phyloP scores from a whole-genome alignment of 1,284 basidiomycete genomes.

The Butyriboletus pseudospeciosus region DNA sequence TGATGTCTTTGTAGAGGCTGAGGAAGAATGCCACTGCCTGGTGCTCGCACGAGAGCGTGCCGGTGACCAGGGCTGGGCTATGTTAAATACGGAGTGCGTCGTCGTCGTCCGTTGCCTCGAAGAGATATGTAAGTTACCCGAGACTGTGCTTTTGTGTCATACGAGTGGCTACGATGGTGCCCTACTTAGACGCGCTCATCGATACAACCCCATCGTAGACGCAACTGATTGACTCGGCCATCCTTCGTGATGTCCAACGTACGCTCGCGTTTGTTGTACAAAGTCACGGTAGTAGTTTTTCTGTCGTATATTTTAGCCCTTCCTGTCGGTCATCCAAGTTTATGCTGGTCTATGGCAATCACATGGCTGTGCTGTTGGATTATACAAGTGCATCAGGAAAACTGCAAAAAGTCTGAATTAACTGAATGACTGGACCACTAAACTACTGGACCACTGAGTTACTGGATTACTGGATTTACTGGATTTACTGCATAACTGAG shows the following conservation, averaged over 20 bases:
- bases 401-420: no score
- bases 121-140: neutral
- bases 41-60: slow-evolving; percentile 5
- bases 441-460: no score
- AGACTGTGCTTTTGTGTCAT: slow-evolving; percentile 14
- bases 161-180: neutral
- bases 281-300: no score
- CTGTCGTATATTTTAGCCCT: no score
- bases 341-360: no score
- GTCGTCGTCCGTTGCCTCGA: slow-evolving; percentile 15
- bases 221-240: neutral
- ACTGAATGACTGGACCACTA: no score
- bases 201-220: neutral
- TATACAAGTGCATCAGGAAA: no score
- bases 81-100: slow-evolving; percentile 20
- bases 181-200: neutral
- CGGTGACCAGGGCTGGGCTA: slow-evolving; percentile 13
- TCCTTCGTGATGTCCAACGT: neutral
- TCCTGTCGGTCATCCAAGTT: no score
- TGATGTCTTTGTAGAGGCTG: neutral
- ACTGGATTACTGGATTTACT: no score
- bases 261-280: no score
- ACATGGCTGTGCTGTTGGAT: no score
- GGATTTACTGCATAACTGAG: no score
- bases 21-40: slow-evolving; percentile 15